Evolutionary conservation across 2,329 filamentous ascomycete species (phyloP).

Genomic region (Didymella lethalis): DNA sequence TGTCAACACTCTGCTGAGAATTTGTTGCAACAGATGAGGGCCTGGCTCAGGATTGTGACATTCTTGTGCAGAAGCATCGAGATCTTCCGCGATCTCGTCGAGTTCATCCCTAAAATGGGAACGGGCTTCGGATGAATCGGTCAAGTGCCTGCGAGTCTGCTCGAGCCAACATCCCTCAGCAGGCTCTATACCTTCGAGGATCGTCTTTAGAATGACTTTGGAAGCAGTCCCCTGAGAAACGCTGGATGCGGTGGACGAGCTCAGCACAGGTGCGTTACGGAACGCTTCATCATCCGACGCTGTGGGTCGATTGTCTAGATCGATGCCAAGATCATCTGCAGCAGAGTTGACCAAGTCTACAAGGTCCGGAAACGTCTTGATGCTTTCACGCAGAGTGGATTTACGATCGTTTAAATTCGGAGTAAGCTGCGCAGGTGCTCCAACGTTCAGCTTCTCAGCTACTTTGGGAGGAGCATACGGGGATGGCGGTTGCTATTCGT

Average conservation of each 20-base stretch:
- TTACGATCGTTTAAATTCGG: slow-evolving; percentile 46
- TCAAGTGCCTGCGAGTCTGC: slow-evolving; percentile 31
- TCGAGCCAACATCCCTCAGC: slow-evolving; percentile 32
- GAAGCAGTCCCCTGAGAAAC: not conserved
- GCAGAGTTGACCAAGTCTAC: slow-evolving; percentile 48
- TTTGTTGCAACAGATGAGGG: slow-evolving; percentile 21
- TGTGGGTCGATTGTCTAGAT: slow-evolving; percentile 37
- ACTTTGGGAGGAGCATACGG: slow-evolving; percentile 30
- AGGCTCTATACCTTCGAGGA: slow-evolving; percentile 14
- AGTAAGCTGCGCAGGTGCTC: slow-evolving; percentile 32
- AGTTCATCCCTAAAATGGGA: slow-evolving; percentile 36
- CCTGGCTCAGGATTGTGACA: slow-evolving; percentile 6
- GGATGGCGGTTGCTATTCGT: slow-evolving; percentile 22
- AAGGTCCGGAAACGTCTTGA: slow-evolving; percentile 47
- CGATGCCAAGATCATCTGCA: slow-evolving; percentile 47
- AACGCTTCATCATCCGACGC: slow-evolving; percentile 38
- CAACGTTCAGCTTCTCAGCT: slow-evolving; percentile 39
- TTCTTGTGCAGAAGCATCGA: slow-evolving; percentile 29
- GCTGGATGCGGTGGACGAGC: slow-evolving; percentile 13
- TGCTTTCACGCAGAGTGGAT: slow-evolving; percentile 27
- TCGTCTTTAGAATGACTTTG: slow-evolving; percentile 11
- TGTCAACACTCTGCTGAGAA: slow-evolving; percentile 23
- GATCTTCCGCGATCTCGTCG: slow-evolving; percentile 43
- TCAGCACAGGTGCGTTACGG: slow-evolving; percentile 33
- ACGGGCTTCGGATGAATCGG: slow-evolving; percentile 31